Evolutionary conservation across 176 grass and related monocot genomes (phyloP), one percentile per base, ranked within the genome.

Genomic region (Oryza longistaminata): DNA sequence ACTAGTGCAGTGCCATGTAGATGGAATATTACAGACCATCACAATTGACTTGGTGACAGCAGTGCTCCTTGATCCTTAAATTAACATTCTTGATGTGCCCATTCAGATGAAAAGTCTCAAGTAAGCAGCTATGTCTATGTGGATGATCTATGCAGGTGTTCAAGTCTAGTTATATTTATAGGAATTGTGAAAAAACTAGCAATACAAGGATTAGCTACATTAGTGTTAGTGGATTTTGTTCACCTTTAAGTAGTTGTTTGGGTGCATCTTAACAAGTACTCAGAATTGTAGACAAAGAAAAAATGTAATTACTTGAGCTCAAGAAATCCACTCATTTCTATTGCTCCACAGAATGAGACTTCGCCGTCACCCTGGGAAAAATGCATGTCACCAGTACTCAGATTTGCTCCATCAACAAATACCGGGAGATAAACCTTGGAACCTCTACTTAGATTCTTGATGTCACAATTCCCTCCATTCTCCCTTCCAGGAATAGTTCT

Each of bases 241-340:
- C 31, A 60, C 25, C 46, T 46, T 24, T 74, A 65, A 52, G 34
- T 79, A 26, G 6, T 11, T 81, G 10, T 55, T 72, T 66, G 22
- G 21, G 43, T 67, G 8, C 42, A 72, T 45, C 24, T 71, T 42
- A 27, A 29, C 24, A 72, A 73, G 62, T 77, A 86, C 1, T 76
- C 22, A 84, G 58, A 79, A 77, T 21, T 14, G 27, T 62, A 48
- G 68, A 80, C 40, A 83, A 83, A 82, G 43, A 58, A 82, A 7
- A 70, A 71, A 58, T 66, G 26, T 10, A 82, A 84, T 93, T 98
- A 93, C 96, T 98, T 95, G 12, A 98, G 93, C 81, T 98, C 91
- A 78, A 98, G 85, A 86, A 95, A 98, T 81, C 96, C 96, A 81
- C 96, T 98, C 96, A 98, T 98, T 85, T 98, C 93, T 74, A 98